Evolutionary conservation across 75 land plant species (phyloP), one percentile per base, ranked within the genome.

Genomic region (Adiantum capillusveneris): DNA sequence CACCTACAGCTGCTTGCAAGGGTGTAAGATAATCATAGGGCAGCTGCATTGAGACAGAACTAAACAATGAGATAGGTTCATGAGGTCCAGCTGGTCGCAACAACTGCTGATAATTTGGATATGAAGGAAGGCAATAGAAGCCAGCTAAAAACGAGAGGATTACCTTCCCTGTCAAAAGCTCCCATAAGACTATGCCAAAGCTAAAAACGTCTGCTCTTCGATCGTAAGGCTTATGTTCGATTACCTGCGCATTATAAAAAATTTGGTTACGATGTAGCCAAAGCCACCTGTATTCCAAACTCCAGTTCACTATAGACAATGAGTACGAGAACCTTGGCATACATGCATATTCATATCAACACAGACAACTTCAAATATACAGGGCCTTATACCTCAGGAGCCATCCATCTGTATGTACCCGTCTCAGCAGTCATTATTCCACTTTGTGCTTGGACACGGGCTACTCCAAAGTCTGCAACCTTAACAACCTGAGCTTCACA

Each of bases 341-440:
- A 34, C 37, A 17, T 7, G 49, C 49, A 6, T 46, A 20, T 3
- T 6, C 21, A n/a, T 46, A 5, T 6, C 14, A 20, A 14, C 49
- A 46, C 12, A 46, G 5, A 17, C 5, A 46, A 46, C 17, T 2
- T 24, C 16, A 16, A 55, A 24, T 16, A 14, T 24, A 55, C 26
- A 25, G 31, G 2, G 11, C 1, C 19, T 1, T 17, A 51, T 70
- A 87, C 96, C 96, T 92, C 97, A 57, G 97, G 97, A 31, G 97
- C 97, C 97, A 92, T 92, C 97, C 97, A 92, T 62, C 97, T 74
- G 61, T 92, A 92, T 22, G 97, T 92, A 70, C 95, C 97, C 7
- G 97, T 92, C 60, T 92, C 97, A 31, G 97, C 95, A 17, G 97
- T 92, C 97, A 92, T 92, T 28, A 82, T 64, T 34, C 97, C 97